These are phyloP conservation scores for Suhomyces sp. DNA, from an alignment of 805 yeast species.

Conservation along the genomic window DNA sequence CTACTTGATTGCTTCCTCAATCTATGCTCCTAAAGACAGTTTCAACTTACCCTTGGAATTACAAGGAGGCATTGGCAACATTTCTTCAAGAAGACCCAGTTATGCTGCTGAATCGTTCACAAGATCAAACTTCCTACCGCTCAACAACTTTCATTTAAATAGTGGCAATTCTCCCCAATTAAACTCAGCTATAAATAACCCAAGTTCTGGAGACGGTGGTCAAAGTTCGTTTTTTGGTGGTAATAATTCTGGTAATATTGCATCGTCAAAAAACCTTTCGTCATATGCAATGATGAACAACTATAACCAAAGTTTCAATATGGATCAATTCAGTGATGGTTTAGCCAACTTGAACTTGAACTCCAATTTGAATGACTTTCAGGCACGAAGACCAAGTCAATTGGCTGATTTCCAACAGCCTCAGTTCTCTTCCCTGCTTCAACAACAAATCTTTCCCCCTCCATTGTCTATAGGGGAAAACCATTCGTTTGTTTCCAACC, in stretches of 20 bases:
- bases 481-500: slow-evolving; percentile 11
- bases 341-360: slow-evolving; percentile 31
- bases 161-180: slow-evolving; percentile 3
- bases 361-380: slow-evolving; percentile 36
- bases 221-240: slow-evolving; percentile 5
- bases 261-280: slow-evolving; percentile 18
- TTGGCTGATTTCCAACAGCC: slow-evolving; percentile 28
- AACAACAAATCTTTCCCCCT: slow-evolving; percentile 4
- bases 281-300: slow-evolving; percentile 30
- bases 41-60: slow-evolving; percentile 55
- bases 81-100: slow-evolving; percentile 68
- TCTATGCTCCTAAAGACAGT: slow-evolving; percentile 21
- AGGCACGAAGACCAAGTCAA: slow-evolving; percentile 43
- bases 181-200: neutral
- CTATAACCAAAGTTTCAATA: slow-evolving; percentile 18
- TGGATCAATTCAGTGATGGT: slow-evolving; percentile 29
- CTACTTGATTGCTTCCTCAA: slow-evolving; percentile 3
- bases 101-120: slow-evolving; percentile 67
- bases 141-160: slow-evolving; percentile 5
- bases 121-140: slow-evolving; percentile 21
- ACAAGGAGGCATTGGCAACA: slow-evolving; percentile 62
- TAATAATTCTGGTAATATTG: slow-evolving; percentile 2
- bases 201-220: neutral
- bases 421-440: slow-evolving; percentile 9
- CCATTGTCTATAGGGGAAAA: slow-evolving; percentile 6